A percentile compares a stretch with the other conserved stretches of the same genome.
phyloP scores from a whole-genome alignment of 75 land plant species.

The Chamaecyparis obtusa region DNA sequence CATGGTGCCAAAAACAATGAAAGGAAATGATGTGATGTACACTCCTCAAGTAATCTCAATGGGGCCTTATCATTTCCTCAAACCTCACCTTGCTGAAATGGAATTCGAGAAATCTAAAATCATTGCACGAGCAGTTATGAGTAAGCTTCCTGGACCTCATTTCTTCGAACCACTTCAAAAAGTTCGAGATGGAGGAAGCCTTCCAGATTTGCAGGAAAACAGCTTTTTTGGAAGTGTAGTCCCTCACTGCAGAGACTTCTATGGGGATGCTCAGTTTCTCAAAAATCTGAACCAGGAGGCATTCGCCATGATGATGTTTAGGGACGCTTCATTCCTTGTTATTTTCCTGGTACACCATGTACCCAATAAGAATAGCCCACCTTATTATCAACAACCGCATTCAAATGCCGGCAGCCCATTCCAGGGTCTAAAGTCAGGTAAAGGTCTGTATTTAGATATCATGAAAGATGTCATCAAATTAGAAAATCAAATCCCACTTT shows the following conservation, averaged over 20 bases:
- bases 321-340: no score
- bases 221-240: no score
- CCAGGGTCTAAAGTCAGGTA: not conserved
- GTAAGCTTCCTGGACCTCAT: not conserved
- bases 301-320: no score
- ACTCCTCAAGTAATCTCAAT: not conserved
- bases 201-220: no score
- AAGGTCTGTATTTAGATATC: not conserved
- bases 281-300: no score
- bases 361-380: no score
- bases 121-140: not conserved
- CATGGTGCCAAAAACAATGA: not conserved
- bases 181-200: not conserved
- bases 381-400: not conserved
- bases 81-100: not conserved
- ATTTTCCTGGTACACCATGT: no score
- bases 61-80: not conserved
- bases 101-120: not conserved
- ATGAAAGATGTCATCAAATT: not conserved
- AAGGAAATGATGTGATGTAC: not conserved
- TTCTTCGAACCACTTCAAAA: not conserved
- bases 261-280: no score
- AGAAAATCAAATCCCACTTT: not conserved
- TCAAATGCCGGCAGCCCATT: not conserved
- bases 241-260: no score